phyloP scores from a whole-genome alignment of 2,329 filamentous ascomycete genomes.

The Phialophora chinensis region DNA sequence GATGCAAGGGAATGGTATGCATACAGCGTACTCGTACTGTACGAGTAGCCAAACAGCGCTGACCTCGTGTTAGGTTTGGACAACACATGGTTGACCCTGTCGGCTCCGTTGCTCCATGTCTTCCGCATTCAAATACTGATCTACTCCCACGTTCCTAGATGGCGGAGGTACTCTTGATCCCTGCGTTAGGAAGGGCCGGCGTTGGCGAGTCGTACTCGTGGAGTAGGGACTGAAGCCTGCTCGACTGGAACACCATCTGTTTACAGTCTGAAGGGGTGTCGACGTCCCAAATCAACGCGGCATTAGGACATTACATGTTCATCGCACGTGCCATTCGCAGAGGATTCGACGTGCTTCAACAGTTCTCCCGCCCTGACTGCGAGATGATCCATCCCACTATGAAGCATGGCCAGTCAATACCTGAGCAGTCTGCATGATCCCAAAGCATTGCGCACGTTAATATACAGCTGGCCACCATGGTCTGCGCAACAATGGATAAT shows the following conservation, averaged over 20 bases:
- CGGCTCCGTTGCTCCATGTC: background rate
- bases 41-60: background rate
- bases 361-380: background rate
- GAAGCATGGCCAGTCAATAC: background rate
- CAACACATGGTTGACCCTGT: background rate
- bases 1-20: background rate
- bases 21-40: background rate
- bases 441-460: background rate
- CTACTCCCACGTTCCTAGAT: background rate
- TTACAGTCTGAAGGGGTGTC: background rate
- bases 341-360: background rate
- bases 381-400: background rate
- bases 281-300: background rate
- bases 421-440: background rate
- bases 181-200: background rate
- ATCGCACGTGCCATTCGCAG: background rate
- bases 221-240: background rate
- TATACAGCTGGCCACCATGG: background rate
- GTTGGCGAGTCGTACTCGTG: background rate
- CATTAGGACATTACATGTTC: background rate
- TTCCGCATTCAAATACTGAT: background rate
- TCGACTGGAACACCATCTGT: background rate
- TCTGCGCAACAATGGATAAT: background rate
- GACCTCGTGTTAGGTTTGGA: background rate
- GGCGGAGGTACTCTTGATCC: background rate